Percentiles rank a stretch among this genome's conserved stretches.
Conservation (phyloP, 2,329 filamentous ascomycete species). For the Penicillium aurantiogriseum region DNA sequence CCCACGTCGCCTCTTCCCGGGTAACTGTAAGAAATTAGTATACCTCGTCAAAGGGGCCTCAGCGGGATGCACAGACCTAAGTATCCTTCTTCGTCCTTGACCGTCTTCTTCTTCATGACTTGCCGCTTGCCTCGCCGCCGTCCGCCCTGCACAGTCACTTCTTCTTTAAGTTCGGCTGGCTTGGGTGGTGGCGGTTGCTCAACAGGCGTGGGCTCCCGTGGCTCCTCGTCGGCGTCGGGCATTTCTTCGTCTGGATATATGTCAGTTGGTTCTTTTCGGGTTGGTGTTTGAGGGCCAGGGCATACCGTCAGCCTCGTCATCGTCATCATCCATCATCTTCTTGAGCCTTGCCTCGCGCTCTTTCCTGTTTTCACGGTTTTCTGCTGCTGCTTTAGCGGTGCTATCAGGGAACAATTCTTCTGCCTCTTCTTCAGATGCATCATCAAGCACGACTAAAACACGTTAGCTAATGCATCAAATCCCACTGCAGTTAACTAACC, state of each 20-base stretch:
- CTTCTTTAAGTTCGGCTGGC: slow-evolving; percentile 49
- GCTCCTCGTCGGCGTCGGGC: slow-evolving; percentile 52
- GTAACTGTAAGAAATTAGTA: slow-evolving; percentile 62
- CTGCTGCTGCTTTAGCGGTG: slow-evolving; percentile 36
- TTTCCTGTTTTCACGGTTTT: slow-evolving; percentile 51
- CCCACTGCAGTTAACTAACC: slow-evolving; percentile 34
- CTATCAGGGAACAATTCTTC: slow-evolving; percentile 50
- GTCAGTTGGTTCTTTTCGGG: slow-evolving; percentile 25
- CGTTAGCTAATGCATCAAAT: slow-evolving; percentile 26
- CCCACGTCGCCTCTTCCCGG: slow-evolving; percentile 79
- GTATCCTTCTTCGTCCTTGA: slow-evolving; percentile 86
- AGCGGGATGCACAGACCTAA: slow-evolving; percentile 56
- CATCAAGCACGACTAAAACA: slow-evolving; percentile 48
- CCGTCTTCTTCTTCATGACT: slow-evolving; percentile 83
- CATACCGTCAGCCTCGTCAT: slow-evolving; percentile 35
- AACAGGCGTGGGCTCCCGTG: slow-evolving; percentile 39
- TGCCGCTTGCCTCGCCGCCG: slow-evolving; percentile 73
- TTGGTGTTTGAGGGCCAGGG: slow-evolving; percentile 40
- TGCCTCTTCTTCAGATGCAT: slow-evolving; percentile 58
- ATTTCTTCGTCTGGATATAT: slow-evolving; percentile 54
- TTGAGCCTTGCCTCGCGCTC: slow-evolving; percentile 65
- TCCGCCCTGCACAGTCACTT: slow-evolving; percentile 59
- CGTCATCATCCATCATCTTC: slow-evolving; percentile 70
- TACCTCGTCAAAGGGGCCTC: not conserved
- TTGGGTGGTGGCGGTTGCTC: slow-evolving; percentile 38